Percentiles rank a stretch among this genome's conserved stretches.
These are phyloP conservation scores for Mycocentrospora acerina DNA, from an alignment of 2,329 filamentous ascomycete genomes.

Conservation along the genomic window DNA sequence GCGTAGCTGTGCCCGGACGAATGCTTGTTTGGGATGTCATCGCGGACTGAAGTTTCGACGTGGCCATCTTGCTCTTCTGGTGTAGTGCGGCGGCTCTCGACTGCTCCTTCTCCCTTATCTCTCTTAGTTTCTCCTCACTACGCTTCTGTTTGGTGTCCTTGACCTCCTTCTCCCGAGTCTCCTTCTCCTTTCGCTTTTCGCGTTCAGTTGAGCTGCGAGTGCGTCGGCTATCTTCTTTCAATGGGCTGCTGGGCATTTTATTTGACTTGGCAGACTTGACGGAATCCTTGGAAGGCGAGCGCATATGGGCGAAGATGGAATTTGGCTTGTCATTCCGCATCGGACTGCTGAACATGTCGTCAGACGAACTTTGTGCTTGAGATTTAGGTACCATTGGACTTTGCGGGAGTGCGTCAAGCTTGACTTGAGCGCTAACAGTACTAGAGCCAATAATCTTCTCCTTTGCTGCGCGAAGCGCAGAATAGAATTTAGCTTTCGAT, in stretches of 20 bases:
- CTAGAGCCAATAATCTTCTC: conserved; percentile 79
- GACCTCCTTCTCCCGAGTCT: conserved; percentile 60
- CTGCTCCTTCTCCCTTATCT: conserved; percentile 68
- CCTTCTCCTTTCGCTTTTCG: conserved; percentile 60
- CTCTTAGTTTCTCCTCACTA: conserved; percentile 65
- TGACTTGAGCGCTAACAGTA: conserved; percentile 59
- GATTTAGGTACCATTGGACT: conserved; percentile 30
- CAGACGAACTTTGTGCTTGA: conserved; percentile 27
- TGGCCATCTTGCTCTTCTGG: conserved; percentile 40
- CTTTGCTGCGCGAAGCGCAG: conserved; percentile 84
- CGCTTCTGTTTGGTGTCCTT: conserved; percentile 62
- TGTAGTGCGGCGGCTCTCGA: conserved; percentile 60
- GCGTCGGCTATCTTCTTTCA: conserved; percentile 46
- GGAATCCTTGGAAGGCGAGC: conserved; percentile 40
- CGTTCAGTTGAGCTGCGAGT: conserved; percentile 62
- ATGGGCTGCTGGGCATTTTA: conserved; percentile 33
- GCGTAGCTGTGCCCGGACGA: conserved; percentile 18
- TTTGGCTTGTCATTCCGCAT: conserved; percentile 33
- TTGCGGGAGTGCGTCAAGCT: conserved; percentile 54
- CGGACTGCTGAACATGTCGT: conserved; percentile 38
- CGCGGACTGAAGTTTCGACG: conserved; percentile 54
- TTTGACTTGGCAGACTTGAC: conserved; percentile 30
- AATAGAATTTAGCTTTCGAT: conserved; percentile 89
- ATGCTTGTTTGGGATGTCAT: conserved; percentile 39
- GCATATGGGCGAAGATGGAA: conserved; percentile 38